Base-by-base conservation (phyloP, 148 eudicot species). In the Pouteria glomerata region DNA sequence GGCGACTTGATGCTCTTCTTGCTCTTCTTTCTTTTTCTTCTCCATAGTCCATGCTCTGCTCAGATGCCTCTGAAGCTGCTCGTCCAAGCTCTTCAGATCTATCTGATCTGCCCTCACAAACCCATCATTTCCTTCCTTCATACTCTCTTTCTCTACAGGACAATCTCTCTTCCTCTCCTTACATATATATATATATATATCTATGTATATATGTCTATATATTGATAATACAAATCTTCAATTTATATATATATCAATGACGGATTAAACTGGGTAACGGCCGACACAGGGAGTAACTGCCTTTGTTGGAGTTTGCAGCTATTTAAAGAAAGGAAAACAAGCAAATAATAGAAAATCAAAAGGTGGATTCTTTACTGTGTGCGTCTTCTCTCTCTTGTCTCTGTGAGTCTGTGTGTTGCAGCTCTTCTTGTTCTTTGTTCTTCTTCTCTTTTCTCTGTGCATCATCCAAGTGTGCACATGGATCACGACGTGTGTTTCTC, bases 21-120 rank as follows among this genome's bases (percentile, higher is more conserved):
- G 77, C 41, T 80, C 71, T 8, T 83, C 71, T 5, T 74, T 82
- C 63, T 75, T 74, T 21, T 77, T 81, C 73, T 78, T 87, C 34
- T 92, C 97, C 33, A 88, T 61, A 27, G 89, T 89, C 76, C 85
- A 68, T 72, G 87, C 86, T 71, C 85, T 77, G 68, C 74, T 87
- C 18, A 92, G 73, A 78, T 92, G 93, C 71, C 90, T 87, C 72
- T 90, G 88, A 4, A 92, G 86, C 74, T 92, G 96, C 63, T 92
- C 93, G 52, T 92, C 97, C 47, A 92, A 72, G 82, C 96, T 92
- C 82, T 90, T 90, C 74, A 92, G 93, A 88, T 92, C 97, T 72
- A 92, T 92, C 56, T 86, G 93, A 77, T 92, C 97, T 15, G 97
- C 97, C 74, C 97, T 85, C 69, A 92, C 88, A 75, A 86, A 92